Evolutionary conservation across 345 rosid genomes (phyloP).

Genomic region (Boechera stricta): DNA sequence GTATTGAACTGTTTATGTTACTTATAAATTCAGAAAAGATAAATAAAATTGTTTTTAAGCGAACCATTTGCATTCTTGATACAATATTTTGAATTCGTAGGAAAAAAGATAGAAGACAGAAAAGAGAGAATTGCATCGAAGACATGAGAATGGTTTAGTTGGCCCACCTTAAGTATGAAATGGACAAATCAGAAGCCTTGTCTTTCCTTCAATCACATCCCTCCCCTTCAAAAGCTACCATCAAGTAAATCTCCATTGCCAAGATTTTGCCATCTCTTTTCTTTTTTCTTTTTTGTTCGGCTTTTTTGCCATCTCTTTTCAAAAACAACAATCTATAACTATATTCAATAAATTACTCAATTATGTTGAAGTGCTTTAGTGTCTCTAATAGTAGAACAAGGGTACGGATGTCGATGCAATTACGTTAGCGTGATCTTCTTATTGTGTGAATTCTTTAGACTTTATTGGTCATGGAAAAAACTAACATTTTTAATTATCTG

Average conservation of each 20-base stretch:
- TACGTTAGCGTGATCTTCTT: background rate
- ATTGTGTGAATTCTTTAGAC: background rate
- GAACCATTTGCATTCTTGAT: background rate
- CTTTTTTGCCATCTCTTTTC: slow-evolving; percentile 27
- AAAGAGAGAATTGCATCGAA: slow-evolving; percentile 1
- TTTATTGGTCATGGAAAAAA: background rate
- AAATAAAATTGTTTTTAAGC: background rate
- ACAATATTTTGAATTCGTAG: slow-evolving; percentile 1
- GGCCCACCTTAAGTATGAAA: slow-evolving; percentile 45
- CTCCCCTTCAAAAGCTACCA: slow-evolving; percentile 42
- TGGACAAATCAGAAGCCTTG: slow-evolving; percentile 47
- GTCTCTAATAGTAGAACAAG: background rate
- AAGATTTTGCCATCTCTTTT: slow-evolving; percentile 34
- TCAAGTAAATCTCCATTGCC: slow-evolving; percentile 34
- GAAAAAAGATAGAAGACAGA: background rate
- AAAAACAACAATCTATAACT: background rate
- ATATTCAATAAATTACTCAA: background rate
- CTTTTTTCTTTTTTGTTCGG: too few relatives aligned
- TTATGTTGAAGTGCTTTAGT: background rate
- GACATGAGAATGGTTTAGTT: slow-evolving; percentile 35
- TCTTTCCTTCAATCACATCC: slow-evolving; percentile 40
- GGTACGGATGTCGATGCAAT: background rate
- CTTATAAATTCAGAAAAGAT: background rate
- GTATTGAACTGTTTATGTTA: background rate
- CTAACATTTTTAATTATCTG: background rate